These are phyloP conservation scores for Boletus rubroflammeus DNA, from an alignment of 768 basidiomycete species.

Conservation along the genomic window DNA sequence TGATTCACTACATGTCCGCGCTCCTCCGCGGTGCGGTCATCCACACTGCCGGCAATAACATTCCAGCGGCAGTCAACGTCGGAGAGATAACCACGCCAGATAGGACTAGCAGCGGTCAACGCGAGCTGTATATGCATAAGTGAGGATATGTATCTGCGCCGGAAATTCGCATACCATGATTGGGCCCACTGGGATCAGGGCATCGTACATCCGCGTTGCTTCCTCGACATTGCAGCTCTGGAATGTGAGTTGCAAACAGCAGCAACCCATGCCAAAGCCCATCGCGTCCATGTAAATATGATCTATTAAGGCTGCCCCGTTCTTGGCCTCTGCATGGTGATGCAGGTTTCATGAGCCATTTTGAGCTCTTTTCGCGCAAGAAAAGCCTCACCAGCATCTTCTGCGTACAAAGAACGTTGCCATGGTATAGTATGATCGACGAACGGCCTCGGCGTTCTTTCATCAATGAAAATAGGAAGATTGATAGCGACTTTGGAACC, in stretches of 20 bases:
- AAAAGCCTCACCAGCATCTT: conserved; percentile 66
- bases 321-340: conserved; percentile 65
- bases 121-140: conserved; percentile 62
- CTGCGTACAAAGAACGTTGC: conserved; percentile 77
- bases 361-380: conserved; percentile 3
- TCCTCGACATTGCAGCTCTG: conserved; percentile 94
- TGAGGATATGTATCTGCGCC: background rate
- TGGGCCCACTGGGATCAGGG: conserved; percentile 91
- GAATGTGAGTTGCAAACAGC: conserved; percentile 95
- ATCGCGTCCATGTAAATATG: conserved; percentile 99
- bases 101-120: conserved; percentile 89
- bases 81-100: conserved; percentile 91
- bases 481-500: conserved; percentile 96
- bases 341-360: conserved; percentile 2
- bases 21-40: conserved; percentile 95
- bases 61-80: conserved; percentile 99
- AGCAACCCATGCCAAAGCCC: conserved; percentile 99
- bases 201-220: conserved; percentile 91
- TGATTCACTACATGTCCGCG: conserved; percentile 70
- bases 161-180: conserved; percentile 66
- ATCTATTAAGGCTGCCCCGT: conserved; percentile 81
- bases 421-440: conserved; percentile 91
- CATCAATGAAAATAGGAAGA: conserved; percentile 87
- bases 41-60: conserved; percentile 97
- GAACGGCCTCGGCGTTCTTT: conserved; percentile 83